A percentile compares a stretch with the other conserved stretches of the same genome.
These are phyloP conservation scores for Colletotrichum shisoi DNA, from an alignment of 2,329 filamentous ascomycete species.

Conservation along the genomic window DNA sequence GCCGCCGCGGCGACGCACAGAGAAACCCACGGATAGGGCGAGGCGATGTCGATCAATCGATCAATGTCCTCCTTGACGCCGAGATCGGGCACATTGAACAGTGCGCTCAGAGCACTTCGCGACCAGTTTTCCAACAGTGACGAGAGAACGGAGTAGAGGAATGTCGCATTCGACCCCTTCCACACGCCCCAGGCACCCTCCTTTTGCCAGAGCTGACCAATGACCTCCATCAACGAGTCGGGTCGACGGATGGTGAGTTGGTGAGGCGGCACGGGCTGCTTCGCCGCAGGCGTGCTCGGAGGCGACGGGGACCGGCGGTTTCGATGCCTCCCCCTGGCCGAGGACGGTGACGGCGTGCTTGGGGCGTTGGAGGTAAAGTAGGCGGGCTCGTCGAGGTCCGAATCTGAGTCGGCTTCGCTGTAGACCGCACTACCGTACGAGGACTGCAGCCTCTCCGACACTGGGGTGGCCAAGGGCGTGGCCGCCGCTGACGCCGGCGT, in stretches of 20 bases:
- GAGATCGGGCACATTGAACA: conserved; percentile 88
- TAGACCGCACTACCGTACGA: conserved; percentile 49
- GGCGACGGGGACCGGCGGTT: conserved; percentile 47
- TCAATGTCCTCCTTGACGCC: conserved; percentile 79
- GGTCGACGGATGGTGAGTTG: conserved; percentile 75
- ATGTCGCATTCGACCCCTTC: conserved; percentile 92
- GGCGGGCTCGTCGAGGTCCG: conserved; percentile 77
- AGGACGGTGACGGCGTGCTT: conserved; percentile 61
- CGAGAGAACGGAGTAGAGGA: conserved; percentile 86
- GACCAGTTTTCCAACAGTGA: conserved; percentile 93
- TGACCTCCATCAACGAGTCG: conserved; percentile 84
- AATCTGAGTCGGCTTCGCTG: conserved; percentile 65
- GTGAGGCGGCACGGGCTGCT: conserved; percentile 56
- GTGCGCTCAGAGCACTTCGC: conserved; percentile 84
- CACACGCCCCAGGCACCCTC: conserved; percentile 92
- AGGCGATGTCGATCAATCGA: conserved; percentile 74
- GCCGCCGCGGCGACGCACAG: conserved; percentile 74
- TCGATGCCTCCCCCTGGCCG: conserved; percentile 49
- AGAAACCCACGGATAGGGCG: conserved; percentile 81
- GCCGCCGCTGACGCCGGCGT: conserved; percentile 39
- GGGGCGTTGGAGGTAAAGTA: conserved; percentile 79
- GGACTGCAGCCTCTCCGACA: conserved; percentile 46
- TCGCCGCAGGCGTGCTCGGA: conserved; percentile 49
- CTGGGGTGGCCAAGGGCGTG: conserved; percentile 45
- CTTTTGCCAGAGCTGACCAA: conserved; percentile 86